Percentiles rank a stretch among this genome's conserved stretches.
These are phyloP conservation scores for Ulvella scutata DNA, from an alignment of 139 green algal species.

Conservation along the genomic window DNA sequence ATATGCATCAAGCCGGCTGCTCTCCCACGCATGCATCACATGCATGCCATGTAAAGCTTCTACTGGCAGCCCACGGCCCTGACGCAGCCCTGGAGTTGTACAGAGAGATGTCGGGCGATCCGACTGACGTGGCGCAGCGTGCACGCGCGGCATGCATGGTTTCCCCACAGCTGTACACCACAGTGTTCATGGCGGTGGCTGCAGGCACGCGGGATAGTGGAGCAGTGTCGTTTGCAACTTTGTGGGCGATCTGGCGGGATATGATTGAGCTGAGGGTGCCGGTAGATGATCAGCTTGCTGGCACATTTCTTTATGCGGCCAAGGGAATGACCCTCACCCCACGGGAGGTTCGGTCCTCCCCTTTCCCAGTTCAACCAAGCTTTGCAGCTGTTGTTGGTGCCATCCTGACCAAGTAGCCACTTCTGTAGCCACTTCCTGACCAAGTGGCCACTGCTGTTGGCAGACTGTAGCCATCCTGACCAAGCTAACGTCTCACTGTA, in stretches of 20 bases:
- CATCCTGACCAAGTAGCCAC: no score
- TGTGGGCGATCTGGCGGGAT: neutral
- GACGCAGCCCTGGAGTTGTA: neutral
- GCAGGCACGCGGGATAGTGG: no score
- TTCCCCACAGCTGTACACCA: neutral
- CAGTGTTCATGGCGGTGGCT: neutral
- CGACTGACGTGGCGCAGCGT: no score
- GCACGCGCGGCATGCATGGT: neutral
- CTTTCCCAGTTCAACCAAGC: neutral
- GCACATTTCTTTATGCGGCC: neutral
- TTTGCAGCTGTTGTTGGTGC: neutral
- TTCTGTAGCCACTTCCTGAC: no score
- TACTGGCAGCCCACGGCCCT: neutral
- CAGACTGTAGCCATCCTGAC: no score
- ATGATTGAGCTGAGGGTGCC: neutral
- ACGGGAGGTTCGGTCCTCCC: neutral
- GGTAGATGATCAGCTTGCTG: neutral
- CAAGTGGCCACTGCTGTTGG: no score
- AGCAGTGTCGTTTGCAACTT: no score
- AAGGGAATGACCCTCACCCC: neutral
- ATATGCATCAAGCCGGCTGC: neutral
- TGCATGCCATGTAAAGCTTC: neutral
- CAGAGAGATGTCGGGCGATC: no score
- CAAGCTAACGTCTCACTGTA: no score
- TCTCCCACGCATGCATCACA: neutral